Evolutionary conservation across 2,329 filamentous ascomycete genomes (phyloP), one percentile per base, ranked within the genome.

Genomic region (Sclerotinia borealis): DNA sequence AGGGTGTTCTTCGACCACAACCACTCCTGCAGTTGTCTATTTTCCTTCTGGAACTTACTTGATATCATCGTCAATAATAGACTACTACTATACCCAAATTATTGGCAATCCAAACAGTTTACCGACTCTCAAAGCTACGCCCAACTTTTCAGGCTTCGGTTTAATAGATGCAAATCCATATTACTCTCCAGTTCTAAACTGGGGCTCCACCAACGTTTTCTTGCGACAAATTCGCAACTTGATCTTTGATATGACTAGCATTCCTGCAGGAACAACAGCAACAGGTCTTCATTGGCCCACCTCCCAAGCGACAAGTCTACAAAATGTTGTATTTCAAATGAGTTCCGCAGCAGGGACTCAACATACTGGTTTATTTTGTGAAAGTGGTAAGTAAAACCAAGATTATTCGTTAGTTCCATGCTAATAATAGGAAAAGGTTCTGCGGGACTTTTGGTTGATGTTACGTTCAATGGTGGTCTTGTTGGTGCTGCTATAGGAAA

Each of bases 161-260:
- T 91, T 78, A 86, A 89, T 98, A 67, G 92, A 97, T 74, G 82
- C 90, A 3, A 87, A 98, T 72, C 92, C 91, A 0, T 97, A 97
- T 47, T 78, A 79, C 1, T 86, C 87, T 37, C 79, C 81, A 78
- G 27, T 5, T 3, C 90, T 90, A 78, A 89, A 85, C 83, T 90
- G 86, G 77, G 86, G 85, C 70, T 90, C 92, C 76, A 88, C 91
- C 74, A 86, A 84, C 68, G 83, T 87, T 10, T 90, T 90, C 74
- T 86, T 80, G 70, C 79, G 86, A 51, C 83, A 86, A 67, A 80
- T 90, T 63, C 79, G 85, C 11, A 90, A 91, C 70, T 79, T 91
- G 56, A 77, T 86, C 63, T 77, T 90, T 43, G 87, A 90, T 70
- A 77, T 80, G 51, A 79, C 77, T 10, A 60, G 45, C 19, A 65